Evolutionary conservation across 2,329 filamentous ascomycete genomes (phyloP), one percentile per base, ranked within the genome.

Genomic region (Aspergillus latus): DNA sequence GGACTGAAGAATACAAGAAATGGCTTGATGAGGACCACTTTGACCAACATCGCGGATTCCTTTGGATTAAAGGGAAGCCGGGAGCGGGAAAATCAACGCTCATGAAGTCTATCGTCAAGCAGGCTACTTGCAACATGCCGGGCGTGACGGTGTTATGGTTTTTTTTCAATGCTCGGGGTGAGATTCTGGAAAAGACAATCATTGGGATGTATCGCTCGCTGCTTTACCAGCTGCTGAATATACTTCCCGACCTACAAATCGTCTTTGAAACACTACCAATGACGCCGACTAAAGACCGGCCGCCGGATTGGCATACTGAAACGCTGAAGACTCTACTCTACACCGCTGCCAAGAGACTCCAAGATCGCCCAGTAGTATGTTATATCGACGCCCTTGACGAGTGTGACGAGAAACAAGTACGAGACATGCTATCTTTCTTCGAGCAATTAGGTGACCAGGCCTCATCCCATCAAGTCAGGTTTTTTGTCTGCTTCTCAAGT

Each of bases 131-230:
- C 10, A 30, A 1, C 3, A 5, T 13, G n/a, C 4, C 30, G 21
- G 52, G 54, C 16, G 50, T 58, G 1, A 40, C 68, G 0, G 59
- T 76, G 0, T 54, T 79, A 1, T 76, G 73, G 0, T 82, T 80
- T 62, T 82, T 81, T 68, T 82, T 82, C 69, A 77, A 81, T 53
- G 78, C 78, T 0, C 66, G 76, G 52, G 79, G 78, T 0, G 66
- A 69, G 0, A 32, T 66, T 4, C 63, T 80, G 7, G 79, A 84
- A 45, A 80, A 71, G 51, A 76, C 80, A 0, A 69, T 72, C 0
- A 28, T 67, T 0, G 82, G 83, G 0, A 74, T 85, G 66, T 83
- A 82, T 59, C 73, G 81, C 2, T 80, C 80, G 0, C 52, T 85
- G 0, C 53, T 84, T 0, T 58, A 69, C 1, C 80, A 84, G 39